A percentile compares a stretch with the other conserved stretches of the same genome.
Conservation (phyloP, 352 stramenopile genomes). For the Peronosclerospora sorghi region DNA sequence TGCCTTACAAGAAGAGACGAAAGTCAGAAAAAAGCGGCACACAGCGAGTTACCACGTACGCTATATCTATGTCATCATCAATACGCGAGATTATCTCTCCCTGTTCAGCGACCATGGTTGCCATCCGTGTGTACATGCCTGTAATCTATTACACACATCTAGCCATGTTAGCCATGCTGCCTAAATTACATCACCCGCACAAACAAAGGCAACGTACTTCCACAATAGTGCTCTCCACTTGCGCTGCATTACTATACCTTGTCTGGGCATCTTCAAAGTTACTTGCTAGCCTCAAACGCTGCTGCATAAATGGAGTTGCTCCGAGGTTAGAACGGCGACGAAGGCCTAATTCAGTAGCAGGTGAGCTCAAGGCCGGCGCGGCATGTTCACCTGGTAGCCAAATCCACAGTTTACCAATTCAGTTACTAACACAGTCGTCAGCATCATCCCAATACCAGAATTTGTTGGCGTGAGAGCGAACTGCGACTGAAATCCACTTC, state of each 20-base stretch:
- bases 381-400: constrained; percentile 7
- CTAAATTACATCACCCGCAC: too few species aligned
- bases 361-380: constrained; percentile 9
- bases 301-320: constrained; percentile 67
- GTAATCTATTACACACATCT: constrained; percentile 40
- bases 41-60: constrained; percentile 33
- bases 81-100: constrained; percentile 74
- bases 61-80: constrained; percentile 81
- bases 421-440: neutral
- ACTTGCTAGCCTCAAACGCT: constrained; percentile 23
- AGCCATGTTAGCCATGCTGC: neutral
- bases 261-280: constrained; percentile 50
- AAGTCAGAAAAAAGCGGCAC: constrained; percentile 5
- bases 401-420: neutral
- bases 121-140: constrained; percentile 81
- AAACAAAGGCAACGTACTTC: constrained; percentile 30
- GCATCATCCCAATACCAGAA: constrained; percentile 11
- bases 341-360: constrained; percentile 24
- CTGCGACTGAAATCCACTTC: constrained; percentile 12
- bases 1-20: constrained; percentile 23
- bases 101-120: constrained; percentile 71
- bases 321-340: constrained; percentile 55
- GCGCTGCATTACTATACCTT: constrained; percentile 58
- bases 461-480: constrained; percentile 9
- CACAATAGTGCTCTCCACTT: constrained; percentile 79